A percentile compares a stretch with the other conserved stretches of the same genome.
Conservation (phyloP, 805 yeast genomes). For the Sungouiozyma intestinalis region DNA sequence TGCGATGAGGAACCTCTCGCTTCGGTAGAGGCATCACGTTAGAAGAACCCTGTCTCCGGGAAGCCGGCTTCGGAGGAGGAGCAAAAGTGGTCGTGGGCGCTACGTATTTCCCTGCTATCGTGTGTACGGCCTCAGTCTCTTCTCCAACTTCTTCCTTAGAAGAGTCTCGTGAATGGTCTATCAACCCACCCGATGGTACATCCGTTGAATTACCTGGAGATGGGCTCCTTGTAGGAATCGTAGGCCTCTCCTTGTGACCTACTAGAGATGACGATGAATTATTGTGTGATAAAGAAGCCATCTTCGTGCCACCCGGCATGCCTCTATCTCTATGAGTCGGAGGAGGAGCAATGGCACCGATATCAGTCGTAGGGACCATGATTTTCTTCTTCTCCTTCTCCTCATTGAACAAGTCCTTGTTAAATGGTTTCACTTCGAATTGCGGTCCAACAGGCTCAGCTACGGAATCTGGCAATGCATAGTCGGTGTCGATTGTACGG, state of each 20-base stretch:
- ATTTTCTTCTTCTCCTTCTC: slow-evolving; percentile 6
- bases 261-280: not conserved
- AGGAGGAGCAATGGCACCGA: slow-evolving; percentile 19
- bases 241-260: not conserved
- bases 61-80: not conserved
- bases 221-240: not conserved
- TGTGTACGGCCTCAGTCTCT: too few relatives aligned
- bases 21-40: too few relatives aligned
- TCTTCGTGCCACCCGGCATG: not conserved
- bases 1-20: too few relatives aligned
- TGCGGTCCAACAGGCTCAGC: slow-evolving; percentile 4
- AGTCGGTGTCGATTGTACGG: not conserved
- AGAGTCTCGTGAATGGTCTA: too few relatives aligned
- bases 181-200: too few relatives aligned
- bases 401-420: slow-evolving; percentile 9
- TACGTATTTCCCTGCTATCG: not conserved
- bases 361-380: slow-evolving; percentile 9
- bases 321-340: slow-evolving; percentile 23
- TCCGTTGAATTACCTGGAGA: not conserved
- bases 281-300: not conserved
- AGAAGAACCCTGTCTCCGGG: too few relatives aligned
- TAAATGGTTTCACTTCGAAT: slow-evolving; percentile 16
- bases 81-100: not conserved
- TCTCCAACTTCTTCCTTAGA: too few relatives aligned
- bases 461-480: not conserved